phyloP scores from a whole-genome alignment of 371 early-diverging fungal genomes.

The Capniomyces stellatus region DNA sequence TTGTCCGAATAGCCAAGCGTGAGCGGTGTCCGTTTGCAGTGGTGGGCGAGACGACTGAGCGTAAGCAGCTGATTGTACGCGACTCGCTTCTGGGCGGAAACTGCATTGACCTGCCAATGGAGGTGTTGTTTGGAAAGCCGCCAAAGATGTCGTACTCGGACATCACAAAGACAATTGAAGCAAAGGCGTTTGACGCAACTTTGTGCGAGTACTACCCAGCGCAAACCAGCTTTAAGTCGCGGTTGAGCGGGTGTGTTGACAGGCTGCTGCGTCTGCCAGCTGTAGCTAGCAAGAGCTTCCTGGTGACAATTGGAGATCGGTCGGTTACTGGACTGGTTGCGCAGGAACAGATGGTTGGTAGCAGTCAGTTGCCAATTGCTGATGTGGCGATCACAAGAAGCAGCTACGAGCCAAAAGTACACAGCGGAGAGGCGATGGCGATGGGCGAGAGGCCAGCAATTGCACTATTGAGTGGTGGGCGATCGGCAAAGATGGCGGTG shows the following conservation, averaged over 20 bases:
- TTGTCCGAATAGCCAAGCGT: conserved; percentile 60
- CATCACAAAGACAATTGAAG: conserved; percentile 32
- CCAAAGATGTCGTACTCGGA: conserved; percentile 76
- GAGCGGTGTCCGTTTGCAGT: conserved; percentile 86
- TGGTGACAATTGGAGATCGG: conserved; percentile 93
- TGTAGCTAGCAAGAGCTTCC: conserved; percentile 82
- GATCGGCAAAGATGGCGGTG: conserved; percentile 89
- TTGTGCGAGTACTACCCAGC: conserved; percentile 31
- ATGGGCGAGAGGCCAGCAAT: conserved; percentile 89
- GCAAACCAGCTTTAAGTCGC: neutral
- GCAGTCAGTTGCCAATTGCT: conserved; percentile 93
- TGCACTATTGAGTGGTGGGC: conserved; percentile 56
- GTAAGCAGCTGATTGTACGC: conserved; percentile 57
- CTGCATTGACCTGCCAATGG: conserved; percentile 90
- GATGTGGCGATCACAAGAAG: conserved; percentile 80
- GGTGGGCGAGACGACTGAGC: conserved; percentile 77
- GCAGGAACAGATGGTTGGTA: conserved; percentile 93
- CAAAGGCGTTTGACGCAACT: conserved; percentile 40
- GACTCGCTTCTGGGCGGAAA: conserved; percentile 39
- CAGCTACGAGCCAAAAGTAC: conserved; percentile 33
- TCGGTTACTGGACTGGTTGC: conserved; percentile 84
- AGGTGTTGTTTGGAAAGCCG: conserved; percentile 84
- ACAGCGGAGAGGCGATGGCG: conserved; percentile 87
- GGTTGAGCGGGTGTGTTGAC: conserved; percentile 39
- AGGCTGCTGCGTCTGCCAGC: conserved; percentile 73